Percentiles rank a stretch among this genome's conserved stretches.
Conservation (phyloP, 495 filamentous ascomycete species). For the Annulohypoxylon maeteangense region DNA sequence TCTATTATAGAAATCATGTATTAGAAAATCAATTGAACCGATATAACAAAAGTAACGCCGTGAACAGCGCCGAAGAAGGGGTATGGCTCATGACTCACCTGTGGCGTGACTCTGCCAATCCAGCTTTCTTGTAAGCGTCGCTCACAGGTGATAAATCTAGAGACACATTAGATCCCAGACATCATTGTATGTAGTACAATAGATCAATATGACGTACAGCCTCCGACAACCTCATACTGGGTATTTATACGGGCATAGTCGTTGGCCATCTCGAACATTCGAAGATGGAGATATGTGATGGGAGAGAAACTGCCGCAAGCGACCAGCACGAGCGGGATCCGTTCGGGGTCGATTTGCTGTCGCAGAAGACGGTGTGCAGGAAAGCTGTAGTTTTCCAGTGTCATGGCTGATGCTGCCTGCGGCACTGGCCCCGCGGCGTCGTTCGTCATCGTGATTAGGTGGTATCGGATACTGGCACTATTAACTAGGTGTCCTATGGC, state of each 20-base stretch:
- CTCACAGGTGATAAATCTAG: slow-evolving; percentile 51
- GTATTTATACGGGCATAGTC: slow-evolving; percentile 69
- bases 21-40: slow-evolving; percentile 23
- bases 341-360: slow-evolving; percentile 72
- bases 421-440: slow-evolving; percentile 36
- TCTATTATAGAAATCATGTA: slow-evolving; percentile 34
- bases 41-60: not conserved
- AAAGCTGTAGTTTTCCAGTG: slow-evolving; percentile 71
- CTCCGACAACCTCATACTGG: slow-evolving; percentile 85
- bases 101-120: slow-evolving; percentile 79
- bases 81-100: slow-evolving; percentile 57
- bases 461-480: slow-evolving; percentile 2
- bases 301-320: slow-evolving; percentile 93
- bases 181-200: not conserved
- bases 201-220: slow-evolving; percentile 71
- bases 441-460: slow-evolving; percentile 31
- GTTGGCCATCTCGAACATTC: slow-evolving; percentile 81
- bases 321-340: slow-evolving; percentile 83
- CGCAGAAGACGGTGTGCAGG: slow-evolving; percentile 75
- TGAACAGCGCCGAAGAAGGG: not conserved
- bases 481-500: not conserved
- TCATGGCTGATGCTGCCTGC: slow-evolving; percentile 43
- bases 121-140: slow-evolving; percentile 92
- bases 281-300: slow-evolving; percentile 86
- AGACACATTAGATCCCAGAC: not conserved